Conservation (phyloP, 2,329 filamentous ascomycete species). For the Trichoderma pleuroti region DNA sequence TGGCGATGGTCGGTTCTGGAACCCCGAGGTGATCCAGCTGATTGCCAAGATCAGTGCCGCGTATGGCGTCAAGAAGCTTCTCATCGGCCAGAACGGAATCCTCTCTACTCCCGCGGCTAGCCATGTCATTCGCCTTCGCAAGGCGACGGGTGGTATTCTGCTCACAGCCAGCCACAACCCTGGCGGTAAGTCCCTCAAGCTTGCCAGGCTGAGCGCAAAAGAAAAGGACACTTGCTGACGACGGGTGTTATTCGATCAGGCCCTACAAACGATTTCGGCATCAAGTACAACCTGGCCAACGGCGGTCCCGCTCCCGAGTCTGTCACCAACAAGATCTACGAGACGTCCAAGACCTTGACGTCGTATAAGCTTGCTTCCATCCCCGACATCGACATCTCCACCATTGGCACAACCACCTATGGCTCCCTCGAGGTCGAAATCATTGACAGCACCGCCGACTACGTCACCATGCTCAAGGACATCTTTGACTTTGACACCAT, state of each 20-base stretch:
- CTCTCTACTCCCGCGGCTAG: conserved; percentile 94
- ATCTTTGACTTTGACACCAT: conserved; percentile 98
- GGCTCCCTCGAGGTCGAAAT: conserved; percentile 90
- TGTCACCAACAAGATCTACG: conserved; percentile 97
- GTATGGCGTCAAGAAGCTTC: conserved; percentile 97
- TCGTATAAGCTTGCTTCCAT: conserved; percentile 91
- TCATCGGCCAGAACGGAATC: conserved; percentile 95
- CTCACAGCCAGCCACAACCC: conserved; percentile 98
- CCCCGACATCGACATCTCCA: conserved; percentile 78
- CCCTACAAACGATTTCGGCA: conserved; percentile 92
- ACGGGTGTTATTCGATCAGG: conserved; percentile 48
- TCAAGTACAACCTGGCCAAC: conserved; percentile 99
- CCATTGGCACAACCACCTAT: conserved; percentile 79
- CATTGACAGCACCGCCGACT: conserved; percentile 88
- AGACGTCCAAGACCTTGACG: conserved; percentile 81
- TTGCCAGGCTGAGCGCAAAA: background rate
- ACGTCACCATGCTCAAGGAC: conserved; percentile 91
- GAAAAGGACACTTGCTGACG: background rate
- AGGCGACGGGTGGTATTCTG: conserved; percentile 94
- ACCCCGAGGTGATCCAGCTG: conserved; percentile 91
- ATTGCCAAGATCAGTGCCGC: conserved; percentile 97
- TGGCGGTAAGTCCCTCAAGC: conserved; percentile 63
- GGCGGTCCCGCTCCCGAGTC: conserved; percentile 93
- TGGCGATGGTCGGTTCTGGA: conserved; percentile 95
- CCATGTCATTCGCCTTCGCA: conserved; percentile 89